Base-by-base conservation (phyloP, 139 green algal genomes). In the Ettlia oleoabundans region DNA sequence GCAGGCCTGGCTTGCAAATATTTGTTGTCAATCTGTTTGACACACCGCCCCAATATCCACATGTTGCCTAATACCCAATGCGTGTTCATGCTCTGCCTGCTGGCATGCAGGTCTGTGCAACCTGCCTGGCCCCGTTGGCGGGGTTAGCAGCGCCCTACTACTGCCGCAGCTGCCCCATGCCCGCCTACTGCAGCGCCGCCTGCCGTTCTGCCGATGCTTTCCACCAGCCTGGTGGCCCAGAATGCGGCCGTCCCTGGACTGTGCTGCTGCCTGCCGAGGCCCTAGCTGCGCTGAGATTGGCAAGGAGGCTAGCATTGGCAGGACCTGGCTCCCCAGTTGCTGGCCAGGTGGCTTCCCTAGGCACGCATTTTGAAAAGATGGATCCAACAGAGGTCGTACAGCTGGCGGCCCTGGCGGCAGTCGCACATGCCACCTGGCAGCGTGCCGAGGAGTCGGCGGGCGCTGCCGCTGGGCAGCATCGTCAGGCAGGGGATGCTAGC, bases 171-270 rank as follows among this genome's bases (percentile, higher is more conserved):
- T 89, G 85, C 74, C 75, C 69, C 2, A 43, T 91, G 76, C 67
- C 80, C 0, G 21, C 42, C n/a, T 93, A 90, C 79, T 93, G 89
- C 83, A 79, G 55, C 37, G 51, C 63, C 10, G 65, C 38, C 8
- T 89, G 86, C 80, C 72, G 83, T 21, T 40, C 55, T 0, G 52
- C 21, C 1, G 82, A 89, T 37, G 3, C 38, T 1, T 87, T 74
- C 35, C 87, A 92, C 82, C 40, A 30, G 19, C 58, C 53, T 1
- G 68, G 78, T 21, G 84, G 88, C 24, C 37, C 71, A 6, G 86
- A 93, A 80, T 93, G 89, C 75, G 76, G 89, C n/a, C 43, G 90
- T 7, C 69, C 86, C 21, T 93, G 89, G 89, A 26, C 70, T 0
- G 47, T 74, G 32, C 43, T 93, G 63, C 78, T 93, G 58, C 89